Conservation (phyloP, 129 eudicot species). For the Deinandra increscens region DNA sequence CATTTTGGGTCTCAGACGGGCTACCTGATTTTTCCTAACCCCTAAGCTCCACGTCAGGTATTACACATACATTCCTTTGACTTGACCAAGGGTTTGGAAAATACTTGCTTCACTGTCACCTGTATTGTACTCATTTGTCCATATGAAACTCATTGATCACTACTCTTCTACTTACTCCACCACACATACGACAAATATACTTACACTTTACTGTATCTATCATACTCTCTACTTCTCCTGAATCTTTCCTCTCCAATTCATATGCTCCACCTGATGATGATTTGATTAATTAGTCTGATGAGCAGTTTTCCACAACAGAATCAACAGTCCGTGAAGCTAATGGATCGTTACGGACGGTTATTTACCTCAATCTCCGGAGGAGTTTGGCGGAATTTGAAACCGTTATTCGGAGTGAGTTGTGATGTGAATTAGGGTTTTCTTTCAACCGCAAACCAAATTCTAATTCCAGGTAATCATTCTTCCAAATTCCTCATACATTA, state of each 20-base stretch:
- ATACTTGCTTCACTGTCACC: slow-evolving; percentile 27
- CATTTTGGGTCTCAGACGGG: too few species aligned
- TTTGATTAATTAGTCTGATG: neutral
- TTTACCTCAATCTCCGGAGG: slow-evolving; percentile 6
- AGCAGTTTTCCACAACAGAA: neutral
- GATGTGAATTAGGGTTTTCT: slow-evolving; percentile 15
- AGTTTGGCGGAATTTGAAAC: neutral
- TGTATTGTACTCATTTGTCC: slow-evolving; percentile 4
- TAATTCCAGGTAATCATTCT: slow-evolving; percentile 4
- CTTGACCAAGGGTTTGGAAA: too few species aligned
- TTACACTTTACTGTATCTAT: slow-evolving; percentile 9
- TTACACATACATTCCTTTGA: too few species aligned
- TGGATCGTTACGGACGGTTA: neutral
- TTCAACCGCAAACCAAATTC: neutral
- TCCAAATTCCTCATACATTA: neutral
- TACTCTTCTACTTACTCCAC: slow-evolving; percentile 23
- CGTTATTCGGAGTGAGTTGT: neutral
- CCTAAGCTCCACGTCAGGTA: too few species aligned
- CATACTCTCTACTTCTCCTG: too few species aligned
- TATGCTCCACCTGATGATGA: neutral
- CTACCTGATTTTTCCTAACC: too few species aligned
- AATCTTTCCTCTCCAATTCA: neutral
- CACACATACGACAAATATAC: neutral
- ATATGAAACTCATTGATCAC: slow-evolving; percentile 12
- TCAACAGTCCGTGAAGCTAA: neutral